Evolutionary conservation across 176 grass and related monocot species (phyloP).

Genomic region (Triticum dicoccoides): DNA sequence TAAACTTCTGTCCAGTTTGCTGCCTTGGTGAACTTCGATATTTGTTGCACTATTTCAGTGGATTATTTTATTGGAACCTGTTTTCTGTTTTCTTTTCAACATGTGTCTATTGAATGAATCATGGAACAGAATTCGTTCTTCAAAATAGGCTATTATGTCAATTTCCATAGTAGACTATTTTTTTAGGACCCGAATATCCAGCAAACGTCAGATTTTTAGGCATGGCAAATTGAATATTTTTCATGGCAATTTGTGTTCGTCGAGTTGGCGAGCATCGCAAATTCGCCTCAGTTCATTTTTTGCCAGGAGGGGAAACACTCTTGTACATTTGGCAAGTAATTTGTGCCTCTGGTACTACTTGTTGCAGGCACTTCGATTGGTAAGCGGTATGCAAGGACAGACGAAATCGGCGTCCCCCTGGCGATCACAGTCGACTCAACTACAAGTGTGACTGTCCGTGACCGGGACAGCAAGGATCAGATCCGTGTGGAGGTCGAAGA

Average conservation of each 20-base stretch:
- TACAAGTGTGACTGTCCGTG: constrained; percentile 56
- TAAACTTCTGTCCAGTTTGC: not conserved
- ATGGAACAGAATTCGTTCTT: not conserved
- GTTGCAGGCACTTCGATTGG: constrained; percentile 74
- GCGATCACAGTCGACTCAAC: constrained; percentile 72
- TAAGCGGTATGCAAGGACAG: constrained; percentile 74
- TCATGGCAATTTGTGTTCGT: too few relatives aligned
- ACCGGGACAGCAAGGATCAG: constrained; percentile 84
- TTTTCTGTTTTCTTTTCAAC: not conserved
- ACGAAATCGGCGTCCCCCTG: constrained; percentile 74
- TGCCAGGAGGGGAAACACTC: not conserved
- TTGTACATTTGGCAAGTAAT: not conserved
- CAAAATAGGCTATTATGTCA: not conserved
- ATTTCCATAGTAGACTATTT: too few relatives aligned
- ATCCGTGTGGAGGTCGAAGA: constrained; percentile 69
- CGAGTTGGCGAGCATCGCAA: too few relatives aligned
- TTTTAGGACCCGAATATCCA: too few relatives aligned
- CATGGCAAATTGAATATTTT: too few relatives aligned
- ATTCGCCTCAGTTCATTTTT: too few relatives aligned
- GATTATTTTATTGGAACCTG: not conserved
- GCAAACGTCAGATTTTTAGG: too few relatives aligned
- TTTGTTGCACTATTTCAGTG: not conserved
- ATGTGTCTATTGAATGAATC: not conserved
- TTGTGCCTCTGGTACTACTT: not conserved
- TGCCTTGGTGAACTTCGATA: not conserved